Base-by-base conservation (phyloP, 2,329 filamentous ascomycete species). In the Beauveria medogensis region DNA sequence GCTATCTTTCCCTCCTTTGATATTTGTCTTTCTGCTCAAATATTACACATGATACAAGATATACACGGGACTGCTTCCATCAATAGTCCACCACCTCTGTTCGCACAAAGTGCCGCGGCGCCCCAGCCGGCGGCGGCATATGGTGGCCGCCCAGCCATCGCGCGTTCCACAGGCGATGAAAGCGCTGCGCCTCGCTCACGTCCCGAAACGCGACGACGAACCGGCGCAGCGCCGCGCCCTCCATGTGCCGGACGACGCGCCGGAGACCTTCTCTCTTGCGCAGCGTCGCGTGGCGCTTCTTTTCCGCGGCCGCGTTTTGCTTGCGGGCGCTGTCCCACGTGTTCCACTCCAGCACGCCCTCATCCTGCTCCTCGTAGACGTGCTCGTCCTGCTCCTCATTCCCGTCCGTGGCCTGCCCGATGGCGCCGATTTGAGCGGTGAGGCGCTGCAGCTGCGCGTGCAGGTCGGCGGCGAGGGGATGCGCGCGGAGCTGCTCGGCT, bases 131-230 rank as follows among this genome's bases (percentile, higher is more conserved):
- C 22, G 34, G 30, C 30, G 56, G 41, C 12, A 8, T 59, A 7
- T 52, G 63, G 24, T 30, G 22, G 16, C 59, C 64, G 7, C 64
- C 63, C 5, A 76, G 57, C 52, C 65, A 67, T 28, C 71, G 71
- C 55, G 70, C 68, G 58, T 78, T 77, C 76, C 76, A 78, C 54
- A 64, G 64, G n/a, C 75, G 71, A 50, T 76, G 71, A 61, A 78
- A 78, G 16, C 75, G 69, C 63, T 72, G 69, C 2, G 75, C 76
- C 48, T 74, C 71, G 22, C 63, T 62, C 3, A 70, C 66, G 37
- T 68, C 68, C 18, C 67, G 64, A 60, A 70, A 75, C 2, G 69
- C 67, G 9, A 77, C 52, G 30, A 75, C 63, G 60, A 75, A 77
- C 5, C 72, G 69, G 5, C 47, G 34, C 18, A 50, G 62, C 16